Evolutionary conservation across 75 land plant species (phyloP), one percentile per base, ranked within the genome.

Genomic region (Isoetes taiwanensis): DNA sequence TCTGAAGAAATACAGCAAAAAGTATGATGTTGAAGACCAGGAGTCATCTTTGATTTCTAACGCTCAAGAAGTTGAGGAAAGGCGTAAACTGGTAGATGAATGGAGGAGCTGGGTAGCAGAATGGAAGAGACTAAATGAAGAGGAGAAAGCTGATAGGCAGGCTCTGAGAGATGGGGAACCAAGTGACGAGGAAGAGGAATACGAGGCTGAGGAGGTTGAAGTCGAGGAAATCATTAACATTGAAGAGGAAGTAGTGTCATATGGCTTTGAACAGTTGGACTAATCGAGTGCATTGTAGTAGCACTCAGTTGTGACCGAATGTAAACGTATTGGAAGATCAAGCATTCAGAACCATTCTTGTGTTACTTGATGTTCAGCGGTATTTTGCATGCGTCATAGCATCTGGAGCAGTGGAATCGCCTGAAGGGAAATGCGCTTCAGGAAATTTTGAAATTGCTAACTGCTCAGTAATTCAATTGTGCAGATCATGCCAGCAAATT

Each of bases 161-260:
- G 64, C 59, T 34, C 70, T 90, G 25, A 61, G 86, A 16, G 91
- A 87, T 66, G 97, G 95, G 10, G 89, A 84, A 33, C 72, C 76
- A 0, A 91, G 97, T 54, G 95, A 91, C 55, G 89, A 84, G 9
- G 97, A 91, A 59, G 85, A 86, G 42, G 94, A 83, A 34, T 76
- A 81, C 52, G 85, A 87, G 59, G 82, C 77, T 0, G 77, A 85
- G 33, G 96, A 89, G 61, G 84, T 78, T 1, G 82, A 84, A 55
- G 78, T 76, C 16, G 90, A 80, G 73, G 96, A 88, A 62, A 30
- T 79, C 2, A 21, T 78, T 28, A 80, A 81, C 43, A 73, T 80
- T 26, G 52, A 59, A n/a, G 89, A 88, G 43, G 90, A 86, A 57
- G 70, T 83, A 34, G 57, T 75, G 26, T 40, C 69, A 5, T 83